A percentile compares a stretch with the other conserved stretches of the same genome.
Evolutionary conservation across 345 rosid species (phyloP).

Genomic region (Rhodamnia argentea): DNA sequence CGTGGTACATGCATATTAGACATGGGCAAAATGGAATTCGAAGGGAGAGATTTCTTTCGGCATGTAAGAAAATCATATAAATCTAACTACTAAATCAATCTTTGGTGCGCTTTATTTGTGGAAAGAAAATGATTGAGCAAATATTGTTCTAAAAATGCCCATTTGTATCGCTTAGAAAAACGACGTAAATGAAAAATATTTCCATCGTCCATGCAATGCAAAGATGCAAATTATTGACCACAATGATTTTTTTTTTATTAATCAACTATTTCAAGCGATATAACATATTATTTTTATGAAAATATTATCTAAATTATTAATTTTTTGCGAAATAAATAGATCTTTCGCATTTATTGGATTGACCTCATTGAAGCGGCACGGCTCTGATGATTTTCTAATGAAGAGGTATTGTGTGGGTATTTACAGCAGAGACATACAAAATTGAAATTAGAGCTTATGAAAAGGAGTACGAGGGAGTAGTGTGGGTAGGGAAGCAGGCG

Average conservation of each 20-base stretch:
- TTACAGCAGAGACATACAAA: too few relatives aligned
- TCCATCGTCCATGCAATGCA: not conserved
- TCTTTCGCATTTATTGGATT: too few relatives aligned
- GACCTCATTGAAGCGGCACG: too few relatives aligned
- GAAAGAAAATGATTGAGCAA: fast-evolving
- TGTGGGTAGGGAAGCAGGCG: not conserved
- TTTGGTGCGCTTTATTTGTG: fast-evolving
- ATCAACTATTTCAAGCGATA: too few relatives aligned
- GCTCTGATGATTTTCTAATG: not conserved
- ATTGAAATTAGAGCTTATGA: not conserved
- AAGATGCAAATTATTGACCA: fast-evolving
- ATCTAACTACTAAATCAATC: not conserved
- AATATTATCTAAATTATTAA: too few relatives aligned
- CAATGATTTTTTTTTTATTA: too few relatives aligned
- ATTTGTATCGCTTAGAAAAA: fast-evolving
- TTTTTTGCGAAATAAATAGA: too few relatives aligned
- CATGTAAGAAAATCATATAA: not conserved
- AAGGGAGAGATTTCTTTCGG: not conserved
- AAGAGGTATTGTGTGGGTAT: not conserved
- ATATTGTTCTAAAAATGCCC: fast-evolving
- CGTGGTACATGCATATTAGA: fast-evolving
- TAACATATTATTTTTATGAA: too few relatives aligned
- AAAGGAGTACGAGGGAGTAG: not conserved
- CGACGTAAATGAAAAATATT: not conserved
- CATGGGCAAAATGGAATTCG: not conserved